A percentile compares a stretch with the other conserved stretches of the same genome.
Evolutionary conservation across 306 rosid genomes (phyloP).

Genomic region (Quercus suber): DNA sequence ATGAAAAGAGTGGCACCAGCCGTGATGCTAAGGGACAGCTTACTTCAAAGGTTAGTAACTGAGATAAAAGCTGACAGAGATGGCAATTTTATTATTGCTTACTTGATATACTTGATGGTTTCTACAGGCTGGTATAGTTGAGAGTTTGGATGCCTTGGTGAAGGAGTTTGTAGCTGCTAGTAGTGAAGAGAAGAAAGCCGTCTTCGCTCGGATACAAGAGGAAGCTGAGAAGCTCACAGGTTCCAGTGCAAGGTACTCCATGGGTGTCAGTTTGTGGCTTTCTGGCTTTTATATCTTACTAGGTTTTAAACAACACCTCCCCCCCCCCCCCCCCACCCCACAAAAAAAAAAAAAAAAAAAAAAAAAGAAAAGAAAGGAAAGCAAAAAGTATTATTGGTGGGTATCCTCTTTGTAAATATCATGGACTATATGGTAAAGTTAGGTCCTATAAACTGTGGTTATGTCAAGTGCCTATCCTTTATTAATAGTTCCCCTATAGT

Average conservation of each 20-base stretch:
- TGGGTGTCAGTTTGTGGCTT: not conserved
- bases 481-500: too few relatives aligned
- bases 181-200: slow-evolving; percentile 64
- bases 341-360: too few relatives aligned
- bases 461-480: too few relatives aligned
- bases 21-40: slow-evolving; percentile 82
- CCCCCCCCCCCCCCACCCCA: too few relatives aligned
- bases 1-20: slow-evolving; percentile 69
- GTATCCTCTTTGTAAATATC: not conserved
- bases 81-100: slow-evolving; percentile 5
- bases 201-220: slow-evolving; percentile 57
- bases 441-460: too few relatives aligned
- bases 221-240: slow-evolving; percentile 80
- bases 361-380: not conserved
- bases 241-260: slow-evolving; percentile 64
- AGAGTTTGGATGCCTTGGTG: slow-evolving; percentile 57
- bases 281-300: not conserved
- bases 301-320: too few relatives aligned
- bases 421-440: too few relatives aligned
- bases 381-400: not conserved
- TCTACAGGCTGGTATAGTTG: slow-evolving; percentile 78
- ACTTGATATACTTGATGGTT: slow-evolving; percentile 21
- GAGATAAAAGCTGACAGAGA: not conserved
- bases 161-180: slow-evolving; percentile 73
- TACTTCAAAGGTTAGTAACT: slow-evolving; percentile 58